Evolutionary conservation across 495 filamentous ascomycete genomes (phyloP).

Genomic region (Podospora tetraspora): DNA sequence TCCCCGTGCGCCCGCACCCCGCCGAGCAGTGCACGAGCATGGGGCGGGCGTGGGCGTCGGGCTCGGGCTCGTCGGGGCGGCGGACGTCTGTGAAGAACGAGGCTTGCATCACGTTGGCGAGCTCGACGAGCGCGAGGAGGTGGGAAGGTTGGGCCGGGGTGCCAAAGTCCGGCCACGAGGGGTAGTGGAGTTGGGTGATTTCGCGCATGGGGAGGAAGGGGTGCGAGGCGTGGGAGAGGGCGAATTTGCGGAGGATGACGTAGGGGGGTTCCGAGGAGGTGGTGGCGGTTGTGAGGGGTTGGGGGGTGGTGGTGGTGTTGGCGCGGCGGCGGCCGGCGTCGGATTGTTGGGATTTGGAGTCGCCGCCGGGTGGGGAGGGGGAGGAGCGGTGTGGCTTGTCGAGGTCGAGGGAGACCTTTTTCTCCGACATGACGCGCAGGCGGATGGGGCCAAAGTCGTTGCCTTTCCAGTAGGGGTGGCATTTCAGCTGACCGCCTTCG

Average conservation of each 20-base stretch:
- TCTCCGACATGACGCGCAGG: conserved; percentile 73
- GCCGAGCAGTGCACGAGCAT: conserved; percentile 93
- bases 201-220: conserved; percentile 87
- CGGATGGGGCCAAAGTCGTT: conserved; percentile 73
- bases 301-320: conserved; percentile 34
- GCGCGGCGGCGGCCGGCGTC: conserved; percentile 38
- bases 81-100: conserved; percentile 36
- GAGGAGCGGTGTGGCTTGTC: conserved; percentile 34
- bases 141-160: conserved; percentile 84
- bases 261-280: conserved; percentile 43
- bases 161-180: conserved; percentile 94
- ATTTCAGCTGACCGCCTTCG: conserved; percentile 91
- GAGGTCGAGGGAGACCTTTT: conserved; percentile 68
- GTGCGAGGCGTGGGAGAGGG: conserved; percentile 65
- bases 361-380: neutral
- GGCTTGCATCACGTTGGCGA: conserved; percentile 61
- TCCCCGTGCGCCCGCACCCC: conserved; percentile 90
- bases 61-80: conserved; percentile 51
- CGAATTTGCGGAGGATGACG: conserved; percentile 83
- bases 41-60: conserved; percentile 51
- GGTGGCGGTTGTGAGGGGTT: conserved; percentile 23
- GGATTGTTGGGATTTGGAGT: neutral
- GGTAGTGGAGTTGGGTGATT: conserved; percentile 92
- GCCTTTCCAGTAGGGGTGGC: conserved; percentile 87
- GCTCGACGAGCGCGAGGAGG: conserved; percentile 78